These are phyloP conservation scores for Aegilops bicornis DNA, from an alignment of 176 grass and related monocot species.

Conservation along the genomic window DNA sequence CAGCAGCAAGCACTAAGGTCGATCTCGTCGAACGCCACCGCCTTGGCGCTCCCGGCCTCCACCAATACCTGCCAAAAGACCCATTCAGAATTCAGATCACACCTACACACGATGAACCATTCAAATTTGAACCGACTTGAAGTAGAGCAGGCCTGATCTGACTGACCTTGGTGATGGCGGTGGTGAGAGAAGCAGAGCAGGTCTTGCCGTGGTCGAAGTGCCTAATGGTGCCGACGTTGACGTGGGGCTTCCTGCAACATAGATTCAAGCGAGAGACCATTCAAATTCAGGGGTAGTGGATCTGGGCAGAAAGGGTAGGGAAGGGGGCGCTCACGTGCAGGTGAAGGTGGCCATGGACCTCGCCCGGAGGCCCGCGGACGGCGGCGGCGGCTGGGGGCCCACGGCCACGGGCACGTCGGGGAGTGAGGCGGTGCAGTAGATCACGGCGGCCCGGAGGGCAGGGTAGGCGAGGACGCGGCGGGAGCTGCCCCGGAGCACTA, in stretches of 20 bases:
- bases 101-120: too few relatives aligned
- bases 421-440: too few relatives aligned
- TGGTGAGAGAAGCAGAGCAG: conserved; percentile 72
- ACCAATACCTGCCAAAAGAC: conserved; percentile 58
- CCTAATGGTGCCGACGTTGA: too few relatives aligned
- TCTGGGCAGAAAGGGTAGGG: background rate
- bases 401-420: too few relatives aligned
- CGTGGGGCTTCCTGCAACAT: conserved; percentile 51
- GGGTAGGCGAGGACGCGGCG: too few relatives aligned
- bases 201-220: too few relatives aligned
- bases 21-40: conserved; percentile 90
- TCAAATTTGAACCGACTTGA: too few relatives aligned
- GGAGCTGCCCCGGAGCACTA: too few relatives aligned
- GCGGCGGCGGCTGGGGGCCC: too few relatives aligned
- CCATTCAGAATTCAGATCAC: background rate
- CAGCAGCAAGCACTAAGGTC: conserved; percentile 17
- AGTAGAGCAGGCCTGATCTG: background rate
- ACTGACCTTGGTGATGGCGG: conserved; percentile 82
- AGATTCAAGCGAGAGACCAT: conserved; percentile 17
- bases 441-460: too few relatives aligned
- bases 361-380: too few relatives aligned
- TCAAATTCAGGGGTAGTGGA: background rate
- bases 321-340: conserved; percentile 20
- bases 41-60: conserved; percentile 80
- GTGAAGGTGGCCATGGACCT: too few relatives aligned